Percentiles rank a stretch among this genome's conserved stretches.
phyloP scores from a whole-genome alignment of 176 grass and related monocot genomes.

The Ensete ventricosum region DNA sequence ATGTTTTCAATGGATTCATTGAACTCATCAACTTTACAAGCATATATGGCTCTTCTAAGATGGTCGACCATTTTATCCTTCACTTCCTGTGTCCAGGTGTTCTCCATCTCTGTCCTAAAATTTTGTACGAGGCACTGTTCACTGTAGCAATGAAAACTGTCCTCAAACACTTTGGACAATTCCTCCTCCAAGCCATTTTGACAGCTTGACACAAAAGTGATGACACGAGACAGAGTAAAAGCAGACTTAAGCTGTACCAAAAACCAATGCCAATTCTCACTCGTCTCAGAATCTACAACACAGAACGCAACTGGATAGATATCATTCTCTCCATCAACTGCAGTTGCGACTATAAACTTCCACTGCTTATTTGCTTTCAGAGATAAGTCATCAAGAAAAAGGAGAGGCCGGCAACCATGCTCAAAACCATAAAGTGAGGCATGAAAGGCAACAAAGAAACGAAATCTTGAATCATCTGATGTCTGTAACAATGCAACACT shows the following conservation, averaged over 20 bases:
- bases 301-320: constrained; percentile 80
- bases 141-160: constrained; percentile 69
- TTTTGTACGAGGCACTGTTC: constrained; percentile 64
- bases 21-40: constrained; percentile 73
- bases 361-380: constrained; percentile 73
- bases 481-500: constrained; percentile 66
- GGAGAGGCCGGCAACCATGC: constrained; percentile 76
- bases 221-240: constrained; percentile 30
- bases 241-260: constrained; percentile 74
- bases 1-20: constrained; percentile 61
- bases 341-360: constrained; percentile 69
- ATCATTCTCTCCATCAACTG: constrained; percentile 73
- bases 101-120: constrained; percentile 63
- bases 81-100: constrained; percentile 59
- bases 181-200: constrained; percentile 71
- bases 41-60: constrained; percentile 62
- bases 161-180: constrained; percentile 59
- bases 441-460: constrained; percentile 78
- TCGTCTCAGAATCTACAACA: constrained; percentile 62
- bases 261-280: constrained; percentile 92
- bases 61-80: constrained; percentile 65
- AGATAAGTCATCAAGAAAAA: constrained; percentile 77
- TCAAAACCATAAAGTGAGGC: constrained; percentile 87
- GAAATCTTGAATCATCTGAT: constrained; percentile 75
- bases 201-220: constrained; percentile 85